Conservation (phyloP, 306 rosid genomes). For the Gynostemma pentaphyllum region DNA sequence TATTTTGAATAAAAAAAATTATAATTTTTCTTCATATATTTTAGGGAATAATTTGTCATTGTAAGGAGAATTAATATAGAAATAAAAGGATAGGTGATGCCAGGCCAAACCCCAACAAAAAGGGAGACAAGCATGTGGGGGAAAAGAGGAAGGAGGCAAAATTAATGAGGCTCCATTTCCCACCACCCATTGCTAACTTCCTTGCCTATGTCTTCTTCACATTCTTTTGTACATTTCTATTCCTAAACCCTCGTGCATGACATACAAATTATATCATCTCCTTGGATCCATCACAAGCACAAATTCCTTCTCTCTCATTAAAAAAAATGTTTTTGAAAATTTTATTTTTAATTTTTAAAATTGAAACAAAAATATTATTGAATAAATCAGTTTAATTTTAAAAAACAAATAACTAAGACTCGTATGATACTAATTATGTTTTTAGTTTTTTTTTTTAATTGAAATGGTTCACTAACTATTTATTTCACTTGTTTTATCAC, state of each 20-base stretch:
- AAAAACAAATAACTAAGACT: no score
- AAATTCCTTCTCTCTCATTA: neutral
- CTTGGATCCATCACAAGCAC: neutral
- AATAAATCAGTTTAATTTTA: no score
- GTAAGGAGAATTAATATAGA: neutral
- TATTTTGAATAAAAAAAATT: neutral
- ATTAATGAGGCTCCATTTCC: neutral
- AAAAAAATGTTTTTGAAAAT: no score
- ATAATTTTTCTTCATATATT: neutral
- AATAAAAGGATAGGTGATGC: neutral
- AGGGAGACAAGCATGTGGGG: conserved; percentile 1
- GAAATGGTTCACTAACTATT: no score
- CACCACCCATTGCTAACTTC: neutral
- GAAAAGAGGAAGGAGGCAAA: neutral
- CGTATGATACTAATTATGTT: no score
- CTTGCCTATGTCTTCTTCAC: neutral
- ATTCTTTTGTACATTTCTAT: neutral
- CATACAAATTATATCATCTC: no score
- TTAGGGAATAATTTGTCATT: neutral
- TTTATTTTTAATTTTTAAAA: no score
- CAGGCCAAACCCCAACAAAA: neutral
- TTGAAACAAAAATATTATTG: no score
- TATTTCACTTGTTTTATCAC: no score
- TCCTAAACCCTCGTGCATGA: neutral
- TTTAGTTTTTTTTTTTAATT: no score